Percentiles rank a stretch among this genome's conserved stretches.
These are phyloP conservation scores for Aureobasidium mangrovei DNA, from an alignment of 2,329 filamentous ascomycete species.

Conservation along the genomic window DNA sequence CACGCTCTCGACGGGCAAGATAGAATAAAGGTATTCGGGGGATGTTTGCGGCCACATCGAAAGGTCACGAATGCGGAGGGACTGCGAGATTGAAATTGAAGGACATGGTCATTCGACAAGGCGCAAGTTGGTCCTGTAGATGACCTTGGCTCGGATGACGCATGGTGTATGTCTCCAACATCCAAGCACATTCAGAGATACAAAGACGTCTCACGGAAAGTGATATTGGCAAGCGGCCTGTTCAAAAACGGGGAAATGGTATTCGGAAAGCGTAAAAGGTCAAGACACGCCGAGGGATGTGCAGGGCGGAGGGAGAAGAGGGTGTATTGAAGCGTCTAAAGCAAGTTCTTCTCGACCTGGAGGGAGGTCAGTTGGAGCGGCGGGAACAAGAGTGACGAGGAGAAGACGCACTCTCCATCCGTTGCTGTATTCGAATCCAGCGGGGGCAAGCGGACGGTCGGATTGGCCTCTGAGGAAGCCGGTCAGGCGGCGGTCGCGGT, in stretches of 20 bases:
- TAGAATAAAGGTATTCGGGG: too few species aligned
- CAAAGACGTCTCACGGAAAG: too few species aligned
- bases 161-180: too few species aligned
- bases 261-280: background rate
- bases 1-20: too few species aligned
- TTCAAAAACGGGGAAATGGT: background rate
- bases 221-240: background rate
- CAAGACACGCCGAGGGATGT: too few species aligned
- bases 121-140: too few species aligned
- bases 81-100: too few species aligned
- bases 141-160: too few species aligned
- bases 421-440: conserved; percentile 58
- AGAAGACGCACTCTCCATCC: conserved; percentile 54
- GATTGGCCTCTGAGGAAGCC: conserved; percentile 54
- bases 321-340: conserved; percentile 1
- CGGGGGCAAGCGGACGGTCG: conserved; percentile 48
- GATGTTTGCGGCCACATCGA: too few species aligned
- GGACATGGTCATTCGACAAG: too few species aligned
- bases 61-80: too few species aligned
- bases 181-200: too few species aligned
- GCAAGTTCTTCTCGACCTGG: conserved; percentile 21
- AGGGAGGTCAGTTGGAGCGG: background rate
- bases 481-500: conserved; percentile 54
- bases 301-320: background rate
- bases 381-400: background rate